Conservation (phyloP, 192 early-diverging fungal genomes). For the Coemansia sp. region DNA sequence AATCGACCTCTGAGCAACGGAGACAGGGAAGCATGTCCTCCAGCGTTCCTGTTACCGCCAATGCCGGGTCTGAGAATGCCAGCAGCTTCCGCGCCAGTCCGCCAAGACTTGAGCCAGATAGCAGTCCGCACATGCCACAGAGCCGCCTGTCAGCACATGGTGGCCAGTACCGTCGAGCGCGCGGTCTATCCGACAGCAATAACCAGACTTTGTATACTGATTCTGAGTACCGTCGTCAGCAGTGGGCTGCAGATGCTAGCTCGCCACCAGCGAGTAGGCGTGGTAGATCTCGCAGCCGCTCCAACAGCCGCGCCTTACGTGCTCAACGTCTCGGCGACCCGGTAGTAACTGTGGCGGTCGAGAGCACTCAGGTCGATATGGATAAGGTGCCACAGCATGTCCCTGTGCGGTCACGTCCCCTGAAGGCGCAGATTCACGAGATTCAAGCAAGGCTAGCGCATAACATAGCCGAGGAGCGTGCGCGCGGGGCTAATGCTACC, state of each 20-base stretch:
- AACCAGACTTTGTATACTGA: conserved; percentile 16
- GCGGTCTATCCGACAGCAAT: conserved; percentile 11
- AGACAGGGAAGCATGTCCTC: background rate
- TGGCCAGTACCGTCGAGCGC: background rate
- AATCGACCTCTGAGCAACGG: background rate
- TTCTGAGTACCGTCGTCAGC: conserved; percentile 14
- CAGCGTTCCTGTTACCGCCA: conserved; percentile 3
- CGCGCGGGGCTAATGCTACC: background rate
- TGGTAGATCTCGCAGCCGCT: conserved; percentile 19
- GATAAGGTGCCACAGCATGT: conserved; percentile 11
- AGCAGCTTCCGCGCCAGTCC: conserved; percentile 4
- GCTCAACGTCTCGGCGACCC: background rate
- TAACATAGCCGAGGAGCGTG: conserved; percentile 20
- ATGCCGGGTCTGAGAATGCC: background rate
- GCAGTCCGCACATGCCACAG: background rate
- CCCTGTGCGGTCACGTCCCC: conserved; percentile 36
- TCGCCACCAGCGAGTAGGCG: background rate
- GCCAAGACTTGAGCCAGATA: background rate
- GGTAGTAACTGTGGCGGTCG: background rate
- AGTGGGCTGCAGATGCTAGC: conserved; percentile 11
- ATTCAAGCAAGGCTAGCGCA: conserved; percentile 38
- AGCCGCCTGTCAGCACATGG: background rate
- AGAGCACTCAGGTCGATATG: background rate
- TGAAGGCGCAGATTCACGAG: conserved; percentile 16
- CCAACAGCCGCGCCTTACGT: conserved; percentile 20